Percentiles rank a stretch among this genome's conserved stretches.
Evolutionary conservation across 108 stramenopile genomes (phyloP).

Genomic region (Cyclotella sp.): DNA sequence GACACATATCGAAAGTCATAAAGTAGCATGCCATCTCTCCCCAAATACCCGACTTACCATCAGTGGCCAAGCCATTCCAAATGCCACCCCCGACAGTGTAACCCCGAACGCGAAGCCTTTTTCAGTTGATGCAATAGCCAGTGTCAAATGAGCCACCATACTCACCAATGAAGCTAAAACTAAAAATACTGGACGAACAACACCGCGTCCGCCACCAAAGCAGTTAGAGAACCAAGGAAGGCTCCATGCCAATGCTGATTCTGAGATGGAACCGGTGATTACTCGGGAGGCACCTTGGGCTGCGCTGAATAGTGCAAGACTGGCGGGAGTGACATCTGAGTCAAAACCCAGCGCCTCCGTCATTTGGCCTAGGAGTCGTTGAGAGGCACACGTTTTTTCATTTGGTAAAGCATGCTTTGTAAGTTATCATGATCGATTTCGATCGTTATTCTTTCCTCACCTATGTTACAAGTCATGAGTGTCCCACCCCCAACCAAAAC

Average conservation of each 20-base stretch:
- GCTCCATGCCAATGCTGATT: constrained; percentile 64
- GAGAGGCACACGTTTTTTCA: no score
- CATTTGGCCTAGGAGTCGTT: constrained; percentile 62
- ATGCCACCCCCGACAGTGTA: constrained; percentile 73
- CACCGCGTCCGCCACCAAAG: constrained; percentile 52
- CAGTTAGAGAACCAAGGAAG: constrained; percentile 49
- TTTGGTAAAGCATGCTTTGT: not conserved
- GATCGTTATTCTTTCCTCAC: constrained; percentile 10
- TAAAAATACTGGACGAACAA: constrained; percentile 79
- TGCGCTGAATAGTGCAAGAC: constrained; percentile 80
- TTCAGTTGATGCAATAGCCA: constrained; percentile 65
- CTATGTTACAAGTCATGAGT: constrained; percentile 86
- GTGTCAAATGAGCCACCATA: constrained; percentile 63
- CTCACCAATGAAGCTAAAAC: constrained; percentile 69
- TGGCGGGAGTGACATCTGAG: constrained; percentile 62
- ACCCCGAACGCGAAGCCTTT: constrained; percentile 72
- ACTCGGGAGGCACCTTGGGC: constrained; percentile 81
- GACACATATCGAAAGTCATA: no score
- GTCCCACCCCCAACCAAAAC: constrained; percentile 83
- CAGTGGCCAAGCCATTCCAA: constrained; percentile 90
- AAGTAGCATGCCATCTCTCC: not conserved
- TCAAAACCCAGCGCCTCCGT: constrained; percentile 76
- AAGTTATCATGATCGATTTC: not conserved
- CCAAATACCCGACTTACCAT: constrained; percentile 51
- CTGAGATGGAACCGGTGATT: constrained; percentile 70